Conservation (phyloP, 164 flowering plant genomes). For the Warburgia ugandensis region DNA sequence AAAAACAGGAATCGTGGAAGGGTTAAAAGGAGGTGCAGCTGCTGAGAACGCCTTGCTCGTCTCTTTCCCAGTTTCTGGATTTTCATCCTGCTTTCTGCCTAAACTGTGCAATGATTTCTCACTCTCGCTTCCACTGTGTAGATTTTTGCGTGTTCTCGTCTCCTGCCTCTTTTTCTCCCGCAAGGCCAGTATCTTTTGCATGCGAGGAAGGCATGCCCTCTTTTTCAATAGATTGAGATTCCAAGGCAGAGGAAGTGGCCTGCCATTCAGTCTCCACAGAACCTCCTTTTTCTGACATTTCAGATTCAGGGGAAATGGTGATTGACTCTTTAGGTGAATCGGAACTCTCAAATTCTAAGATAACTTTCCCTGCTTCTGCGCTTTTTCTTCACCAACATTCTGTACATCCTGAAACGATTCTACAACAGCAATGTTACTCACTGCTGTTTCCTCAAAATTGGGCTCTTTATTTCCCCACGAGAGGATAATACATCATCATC, state of each 20-base stretch:
- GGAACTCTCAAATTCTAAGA: conserved; percentile 12
- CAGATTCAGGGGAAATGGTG: conserved; percentile 11
- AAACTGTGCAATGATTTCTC: conserved; percentile 28
- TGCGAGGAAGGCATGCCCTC: conserved; percentile 10
- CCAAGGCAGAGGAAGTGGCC: conserved; percentile 19
- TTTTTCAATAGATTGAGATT: conserved; percentile 19
- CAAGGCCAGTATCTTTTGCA: conserved; percentile 17
- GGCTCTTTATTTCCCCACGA: conserved; percentile 11
- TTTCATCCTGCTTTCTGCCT: conserved; percentile 7
- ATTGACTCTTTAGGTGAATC: conserved; percentile 19
- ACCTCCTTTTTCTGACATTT: conserved; percentile 14
- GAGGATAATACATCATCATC: conserved; percentile 8
- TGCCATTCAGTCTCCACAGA: conserved; percentile 1
- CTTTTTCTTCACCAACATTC: conserved; percentile 9
- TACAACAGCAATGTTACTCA: background rate
- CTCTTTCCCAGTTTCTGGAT: conserved; percentile 29
- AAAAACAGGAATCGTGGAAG: conserved; percentile 29
- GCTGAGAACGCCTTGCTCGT: conserved; percentile 81
- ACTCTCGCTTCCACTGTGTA: conserved; percentile 10
- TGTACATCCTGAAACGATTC: conserved; percentile 11
- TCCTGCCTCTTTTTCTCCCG: conserved; percentile 17
- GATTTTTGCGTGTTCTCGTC: conserved; percentile 10
- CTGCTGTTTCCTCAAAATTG: conserved; percentile 18
- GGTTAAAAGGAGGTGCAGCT: conserved; percentile 77
- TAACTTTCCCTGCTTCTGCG: conserved; percentile 9